Evolutionary conservation across 2,329 filamentous ascomycete species (phyloP), one percentile per base, ranked within the genome.

Genomic region (Paecilomyces dactylethromorphus): DNA sequence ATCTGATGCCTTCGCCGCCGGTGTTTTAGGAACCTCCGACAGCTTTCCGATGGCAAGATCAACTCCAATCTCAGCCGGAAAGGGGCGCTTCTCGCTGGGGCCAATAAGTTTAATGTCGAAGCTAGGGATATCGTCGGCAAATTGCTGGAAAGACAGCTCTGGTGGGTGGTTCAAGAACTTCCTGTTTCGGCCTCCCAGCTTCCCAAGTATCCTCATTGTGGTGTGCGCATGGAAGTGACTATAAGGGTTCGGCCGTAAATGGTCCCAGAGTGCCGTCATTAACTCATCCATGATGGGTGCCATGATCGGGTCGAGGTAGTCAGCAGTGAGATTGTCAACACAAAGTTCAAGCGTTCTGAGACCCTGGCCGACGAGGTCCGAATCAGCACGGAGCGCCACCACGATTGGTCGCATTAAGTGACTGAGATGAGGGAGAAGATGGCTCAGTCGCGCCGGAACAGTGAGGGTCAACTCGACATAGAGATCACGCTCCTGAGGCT

Each of bases 301-400:
- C 93, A 99, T 99, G 68, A 99, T 97, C 0, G 94, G 95, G 67
- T 99, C 94, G 13, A 99, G 80, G 69, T 99, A 99, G 69, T 99
- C 94, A 0, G 94, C 93, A 0, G 95, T 99, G 0, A 99, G 82
- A 66, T 99, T 99, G 63, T 99, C 94, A 18, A 99, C 94, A 68
- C 94, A 99, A 1, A 99, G 84, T 69, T 99, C 94, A 4, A 99
- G 79, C 0, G 94, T 99, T 29, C 95, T 83, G 6, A 99, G 80
- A 0, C 94, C 94, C 73, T 99, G 95, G 0, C 92, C 92, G 18
- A 99, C 93, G 45, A 99, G 83, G 64, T 99, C 94, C 1, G 90
- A 92, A 13, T 93, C 92, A 18, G 92, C 92, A 58, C 92, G 86
- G 56, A 99, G 78, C 8, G 94, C 94, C 60, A 99, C 92, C n/a